Conservation (phyloP, 305 asterid genomes). For the Rubia tinctorum region DNA sequence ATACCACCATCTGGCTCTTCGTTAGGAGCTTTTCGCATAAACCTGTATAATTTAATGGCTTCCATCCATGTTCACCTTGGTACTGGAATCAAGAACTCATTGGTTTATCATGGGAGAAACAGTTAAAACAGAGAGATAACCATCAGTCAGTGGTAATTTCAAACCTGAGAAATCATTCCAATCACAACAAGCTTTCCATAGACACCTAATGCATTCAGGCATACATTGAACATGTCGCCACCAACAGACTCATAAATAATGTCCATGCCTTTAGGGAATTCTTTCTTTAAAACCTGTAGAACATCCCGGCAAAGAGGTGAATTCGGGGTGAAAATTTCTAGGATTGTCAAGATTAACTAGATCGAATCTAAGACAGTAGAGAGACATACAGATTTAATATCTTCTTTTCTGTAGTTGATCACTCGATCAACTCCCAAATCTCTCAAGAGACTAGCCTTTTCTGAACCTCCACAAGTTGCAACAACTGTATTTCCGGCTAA, state of each 20-base stretch:
- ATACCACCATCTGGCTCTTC: slow-evolving; percentile 94
- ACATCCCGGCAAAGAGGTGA: not conserved
- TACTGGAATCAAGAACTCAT: slow-evolving; percentile 48
- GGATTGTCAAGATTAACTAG: not conserved
- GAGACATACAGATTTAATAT: slow-evolving; percentile 64
- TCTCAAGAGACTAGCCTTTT: slow-evolving; percentile 79
- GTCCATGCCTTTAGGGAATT: slow-evolving; percentile 90
- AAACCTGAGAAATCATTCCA: slow-evolving; percentile 98
- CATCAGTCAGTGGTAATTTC: slow-evolving; percentile 8
- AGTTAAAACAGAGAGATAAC: slow-evolving; percentile 5
- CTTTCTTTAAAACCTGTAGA: slow-evolving; percentile 66
- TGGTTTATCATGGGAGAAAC: slow-evolving; percentile 1
- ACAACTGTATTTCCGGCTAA: slow-evolving; percentile 87
- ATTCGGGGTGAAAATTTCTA: not conserved
- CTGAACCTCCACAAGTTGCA: slow-evolving; percentile 97
- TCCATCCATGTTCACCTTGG: slow-evolving; percentile 98
- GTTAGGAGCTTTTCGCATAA: slow-evolving; percentile 85
- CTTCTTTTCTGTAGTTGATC: slow-evolving; percentile 79
- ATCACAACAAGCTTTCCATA: slow-evolving; percentile 90
- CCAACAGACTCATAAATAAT: slow-evolving; percentile 92
- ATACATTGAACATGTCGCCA: slow-evolving; percentile 83
- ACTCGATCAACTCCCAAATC: slow-evolving; percentile 91
- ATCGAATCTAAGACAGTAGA: not conserved
- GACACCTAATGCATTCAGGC: slow-evolving; percentile 82
- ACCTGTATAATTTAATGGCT: slow-evolving; percentile 77